Conservation (phyloP, 2,329 filamentous ascomycete genomes). For the Aspergillus niger region DNA sequence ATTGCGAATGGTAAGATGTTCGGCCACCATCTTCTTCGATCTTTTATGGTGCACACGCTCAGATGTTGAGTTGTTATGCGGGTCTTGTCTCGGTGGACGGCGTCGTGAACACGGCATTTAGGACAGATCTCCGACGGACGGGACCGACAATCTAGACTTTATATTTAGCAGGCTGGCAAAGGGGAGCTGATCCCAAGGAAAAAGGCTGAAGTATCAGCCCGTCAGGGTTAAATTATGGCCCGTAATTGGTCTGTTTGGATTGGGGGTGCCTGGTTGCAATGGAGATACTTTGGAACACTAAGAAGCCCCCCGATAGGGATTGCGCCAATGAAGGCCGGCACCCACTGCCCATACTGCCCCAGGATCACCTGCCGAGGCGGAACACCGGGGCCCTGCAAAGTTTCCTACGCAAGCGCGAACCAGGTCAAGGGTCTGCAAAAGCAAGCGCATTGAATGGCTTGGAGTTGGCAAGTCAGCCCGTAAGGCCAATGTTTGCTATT, state of each 20-base stretch:
- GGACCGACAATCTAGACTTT: neutral
- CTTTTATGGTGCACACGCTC: neutral
- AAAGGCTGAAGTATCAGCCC: neutral
- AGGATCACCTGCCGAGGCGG: constrained; percentile 4
- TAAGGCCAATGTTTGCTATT: constrained; percentile 1
- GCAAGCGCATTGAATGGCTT: neutral
- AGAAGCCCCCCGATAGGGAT: neutral
- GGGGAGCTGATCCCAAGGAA: neutral
- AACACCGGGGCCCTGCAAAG: neutral
- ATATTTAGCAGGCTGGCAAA: neutral
- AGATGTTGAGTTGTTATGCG: neutral
- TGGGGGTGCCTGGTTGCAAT: constrained; percentile 6
- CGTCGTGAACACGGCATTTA: neutral
- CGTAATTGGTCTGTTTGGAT: constrained; percentile 14
- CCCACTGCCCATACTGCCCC: neutral
- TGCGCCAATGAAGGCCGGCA: constrained; percentile 4
- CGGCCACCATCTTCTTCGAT: constrained; percentile 35
- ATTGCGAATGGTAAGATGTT: constrained; percentile 73
- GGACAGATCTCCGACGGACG: neutral
- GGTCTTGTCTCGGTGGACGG: neutral
- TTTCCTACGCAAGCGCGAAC: neutral
- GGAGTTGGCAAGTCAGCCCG: neutral
- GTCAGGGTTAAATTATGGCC: neutral
- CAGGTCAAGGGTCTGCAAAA: neutral
- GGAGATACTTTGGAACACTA: constrained; percentile 3